A percentile compares a stretch with the other conserved stretches of the same genome.
Evolutionary conservation across 768 basidiomycete genomes (phyloP).

Genomic region (Neoboletus subvelutipes): DNA sequence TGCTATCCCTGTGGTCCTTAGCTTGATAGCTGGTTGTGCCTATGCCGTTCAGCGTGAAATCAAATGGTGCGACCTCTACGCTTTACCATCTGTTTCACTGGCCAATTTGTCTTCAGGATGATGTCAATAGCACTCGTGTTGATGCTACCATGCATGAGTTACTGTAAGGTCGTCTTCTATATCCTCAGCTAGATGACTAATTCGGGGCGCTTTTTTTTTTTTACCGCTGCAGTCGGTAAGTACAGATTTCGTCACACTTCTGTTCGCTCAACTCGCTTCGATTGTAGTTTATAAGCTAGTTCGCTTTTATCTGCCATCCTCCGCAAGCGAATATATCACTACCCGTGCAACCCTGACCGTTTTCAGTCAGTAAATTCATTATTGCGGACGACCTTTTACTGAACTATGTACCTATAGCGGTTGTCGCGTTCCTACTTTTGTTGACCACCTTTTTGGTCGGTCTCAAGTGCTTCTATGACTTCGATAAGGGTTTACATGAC

Average conservation of each 20-base stretch:
- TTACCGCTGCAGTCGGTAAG: constrained; percentile 29
- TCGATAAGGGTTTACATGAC: constrained; percentile 71
- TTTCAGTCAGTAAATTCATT: constrained; percentile 57
- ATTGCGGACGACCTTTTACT: background rate
- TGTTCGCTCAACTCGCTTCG: background rate
- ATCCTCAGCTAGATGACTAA: constrained; percentile 2
- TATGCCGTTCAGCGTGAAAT: constrained; percentile 78
- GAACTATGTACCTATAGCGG: constrained; percentile 43
- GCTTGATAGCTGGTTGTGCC: constrained; percentile 63
- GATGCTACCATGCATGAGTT: constrained; percentile 75
- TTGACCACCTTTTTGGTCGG: constrained; percentile 76
- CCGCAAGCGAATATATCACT: constrained; percentile 55
- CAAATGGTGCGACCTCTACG: constrained; percentile 53
- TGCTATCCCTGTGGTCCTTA: constrained; percentile 77
- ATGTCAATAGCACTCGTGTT: constrained; percentile 70
- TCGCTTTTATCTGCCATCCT: constrained; percentile 70
- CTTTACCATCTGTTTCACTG: background rate
- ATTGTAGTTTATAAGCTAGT: constrained; percentile 77
- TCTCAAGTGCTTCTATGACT: constrained; percentile 77
- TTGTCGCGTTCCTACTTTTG: constrained; percentile 72
- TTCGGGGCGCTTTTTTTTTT: background rate
- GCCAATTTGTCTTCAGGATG: constrained; percentile 39
- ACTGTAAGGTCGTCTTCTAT: constrained; percentile 53
- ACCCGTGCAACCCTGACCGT: constrained; percentile 77
- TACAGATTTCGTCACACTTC: background rate